A percentile compares a stretch with the other conserved stretches of the same genome.
Evolutionary conservation across 2,329 filamentous ascomycete species (phyloP).

Genomic region (Nannizzia gypsea): DNA sequence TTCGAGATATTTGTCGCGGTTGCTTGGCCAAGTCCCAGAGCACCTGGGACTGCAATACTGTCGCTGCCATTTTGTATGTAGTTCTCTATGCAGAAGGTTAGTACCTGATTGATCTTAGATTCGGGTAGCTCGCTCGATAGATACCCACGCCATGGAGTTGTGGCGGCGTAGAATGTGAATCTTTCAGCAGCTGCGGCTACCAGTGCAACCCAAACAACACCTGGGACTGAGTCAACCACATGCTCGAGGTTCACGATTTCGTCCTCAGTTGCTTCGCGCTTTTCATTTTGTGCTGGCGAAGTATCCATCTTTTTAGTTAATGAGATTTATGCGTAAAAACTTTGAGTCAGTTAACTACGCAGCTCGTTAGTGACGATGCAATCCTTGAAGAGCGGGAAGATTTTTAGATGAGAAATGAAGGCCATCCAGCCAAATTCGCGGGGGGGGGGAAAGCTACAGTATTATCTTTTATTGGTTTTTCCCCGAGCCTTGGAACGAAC

Average conservation of each 20-base stretch:
- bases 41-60: slow-evolving; percentile 34
- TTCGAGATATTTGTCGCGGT: slow-evolving; percentile 45
- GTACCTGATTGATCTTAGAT: not conserved
- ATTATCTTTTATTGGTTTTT: too few species aligned
- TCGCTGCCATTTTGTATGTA: slow-evolving; percentile 10
- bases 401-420: too few species aligned
- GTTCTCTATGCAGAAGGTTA: slow-evolving; percentile 7
- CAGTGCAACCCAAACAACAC: slow-evolving; percentile 3
- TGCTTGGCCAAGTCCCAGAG: slow-evolving; percentile 44
- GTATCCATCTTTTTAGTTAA: not conserved
- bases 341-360: not conserved
- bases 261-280: slow-evolving; percentile 8
- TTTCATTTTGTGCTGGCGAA: not conserved
- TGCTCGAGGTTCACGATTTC: slow-evolving; percentile 9
- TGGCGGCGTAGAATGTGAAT: slow-evolving; percentile 8
- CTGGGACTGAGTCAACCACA: slow-evolving; percentile 8
- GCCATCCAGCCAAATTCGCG: too few species aligned
- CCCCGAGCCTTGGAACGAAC: too few species aligned
- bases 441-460: too few species aligned
- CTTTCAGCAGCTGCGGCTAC: slow-evolving; percentile 7
- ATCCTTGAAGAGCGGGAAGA: too few species aligned
- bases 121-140: not conserved
- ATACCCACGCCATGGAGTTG: slow-evolving; percentile 6
- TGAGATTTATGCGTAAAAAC: not conserved
- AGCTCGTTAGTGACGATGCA: too few species aligned